Evolutionary conservation across 2,329 filamentous ascomycete genomes (phyloP), one percentile per base, ranked within the genome.

Genomic region (Purpureocillium takamizusanense): DNA sequence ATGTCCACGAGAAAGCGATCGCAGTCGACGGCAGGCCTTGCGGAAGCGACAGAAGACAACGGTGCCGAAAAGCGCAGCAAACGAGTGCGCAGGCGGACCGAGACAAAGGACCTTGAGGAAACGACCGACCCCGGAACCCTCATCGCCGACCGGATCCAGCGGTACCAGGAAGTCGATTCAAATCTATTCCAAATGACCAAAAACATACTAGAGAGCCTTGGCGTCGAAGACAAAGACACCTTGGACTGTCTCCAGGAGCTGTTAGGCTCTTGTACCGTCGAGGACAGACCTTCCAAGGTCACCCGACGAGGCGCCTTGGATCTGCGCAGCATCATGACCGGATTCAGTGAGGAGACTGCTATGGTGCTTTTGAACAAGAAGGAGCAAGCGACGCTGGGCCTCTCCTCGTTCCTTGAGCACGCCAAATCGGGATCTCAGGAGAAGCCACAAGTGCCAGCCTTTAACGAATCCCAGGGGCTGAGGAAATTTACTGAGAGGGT

Each of bases 341-440:
- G 63, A 4, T 77, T 74, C 45, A 67, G 66, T 31, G 70, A 76
- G 39, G 70, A 74, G n/a, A 63, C 63, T 7, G 72, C 72, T 1
- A 69, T 66, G 43, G 61, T 73, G 5, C 53, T 79, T 10, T 54
- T 77, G 11, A 69, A 61, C 43, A 76, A 76, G 45, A 70, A 70
- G 39, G 70, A 74, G 33, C 60, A 66, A 16, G 62, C 69, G 0
- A 66, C 67, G 10, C 58, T 75, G 23, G 74, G 74, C 8, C 62
- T 79, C 13, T 76, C 72, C 1, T 76, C 75, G 4, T 81, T 82
- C 46, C 63, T 82, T 4, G 78, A 82, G 46, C 75, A 81, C 48
- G 71, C 76, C 2, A 80, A 79, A 46, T 62, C 71, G 0, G 67
- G 68, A 4, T 66, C 72, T 1, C 69, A 75, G 47, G 68, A 72